phyloP scores from a whole-genome alignment of 2,329 filamentous ascomycete species.

The Exophiala aquamarina region DNA sequence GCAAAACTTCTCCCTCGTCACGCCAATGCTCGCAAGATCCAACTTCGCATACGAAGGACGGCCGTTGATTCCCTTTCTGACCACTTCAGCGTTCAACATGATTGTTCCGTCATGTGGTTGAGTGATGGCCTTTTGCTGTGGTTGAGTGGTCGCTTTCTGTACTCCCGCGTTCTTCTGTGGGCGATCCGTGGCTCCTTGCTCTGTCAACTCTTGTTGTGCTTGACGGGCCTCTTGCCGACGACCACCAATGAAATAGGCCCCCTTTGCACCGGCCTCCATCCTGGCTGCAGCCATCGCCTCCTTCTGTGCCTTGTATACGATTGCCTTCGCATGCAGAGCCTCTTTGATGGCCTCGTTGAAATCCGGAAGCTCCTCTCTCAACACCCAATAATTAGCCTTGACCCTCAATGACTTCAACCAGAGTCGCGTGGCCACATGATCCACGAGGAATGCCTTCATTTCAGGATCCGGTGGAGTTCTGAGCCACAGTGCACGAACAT shows the following conservation, averaged over 20 bases:
- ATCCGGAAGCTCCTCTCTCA: slow-evolving; percentile 18
- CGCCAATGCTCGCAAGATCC: slow-evolving; percentile 15
- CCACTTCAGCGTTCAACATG: slow-evolving; percentile 10
- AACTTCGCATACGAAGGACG: slow-evolving; percentile 13
- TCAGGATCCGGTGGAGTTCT: slow-evolving; percentile 4
- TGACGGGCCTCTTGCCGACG: too few relatives aligned
- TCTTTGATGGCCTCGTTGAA: slow-evolving; percentile 16
- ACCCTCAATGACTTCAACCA: slow-evolving; percentile 14
- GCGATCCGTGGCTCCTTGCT: too few relatives aligned
- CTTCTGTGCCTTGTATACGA: too few relatives aligned
- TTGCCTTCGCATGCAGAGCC: too few relatives aligned
- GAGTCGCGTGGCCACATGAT: slow-evolving; percentile 18
- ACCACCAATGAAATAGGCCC: too few relatives aligned
- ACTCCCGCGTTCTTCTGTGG: too few relatives aligned
- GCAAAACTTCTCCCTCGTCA: slow-evolving; percentile 1
- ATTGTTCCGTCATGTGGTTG: background rate
- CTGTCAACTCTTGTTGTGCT: too few relatives aligned
- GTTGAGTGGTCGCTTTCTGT: background rate
- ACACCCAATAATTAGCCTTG: slow-evolving; percentile 12
- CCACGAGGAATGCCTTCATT: slow-evolving; percentile 15
- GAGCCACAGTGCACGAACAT: slow-evolving; percentile 18
- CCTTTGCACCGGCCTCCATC: too few relatives aligned
- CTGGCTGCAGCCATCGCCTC: too few relatives aligned
- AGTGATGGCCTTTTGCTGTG: background rate
- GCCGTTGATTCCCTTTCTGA: slow-evolving; percentile 8